Evolutionary conservation across 805 yeast species (phyloP).

Genomic region (Tetrapisispora namnaoensis): DNA sequence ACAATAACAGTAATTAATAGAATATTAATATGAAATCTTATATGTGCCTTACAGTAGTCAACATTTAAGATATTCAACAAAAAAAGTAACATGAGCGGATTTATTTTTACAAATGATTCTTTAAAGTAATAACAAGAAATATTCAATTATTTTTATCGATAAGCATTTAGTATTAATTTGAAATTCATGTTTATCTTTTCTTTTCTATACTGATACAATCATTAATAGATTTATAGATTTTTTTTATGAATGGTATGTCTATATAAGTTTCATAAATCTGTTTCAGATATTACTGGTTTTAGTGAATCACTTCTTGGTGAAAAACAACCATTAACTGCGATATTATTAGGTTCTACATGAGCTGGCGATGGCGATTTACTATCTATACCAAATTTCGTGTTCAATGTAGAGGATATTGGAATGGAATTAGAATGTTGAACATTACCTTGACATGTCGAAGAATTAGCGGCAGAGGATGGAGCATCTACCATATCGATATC

Average conservation of each 20-base stretch:
- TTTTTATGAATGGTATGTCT: too few relatives aligned
- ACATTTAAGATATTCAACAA: too few relatives aligned
- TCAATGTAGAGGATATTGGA: conserved; percentile 5
- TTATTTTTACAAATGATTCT: too few relatives aligned
- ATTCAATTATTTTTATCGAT: too few relatives aligned
- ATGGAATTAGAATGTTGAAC: conserved; percentile 2
- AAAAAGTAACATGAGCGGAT: too few relatives aligned
- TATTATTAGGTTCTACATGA: conserved; percentile 28
- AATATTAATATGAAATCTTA: too few relatives aligned
- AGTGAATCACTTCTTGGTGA: conserved; percentile 22
- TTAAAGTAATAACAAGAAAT: too few relatives aligned
- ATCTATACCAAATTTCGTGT: conserved; percentile 6
- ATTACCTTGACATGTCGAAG: not conserved
- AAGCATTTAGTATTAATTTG: too few relatives aligned
- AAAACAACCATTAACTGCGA: conserved; percentile 38
- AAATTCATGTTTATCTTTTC: too few relatives aligned
- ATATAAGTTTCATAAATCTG: not conserved
- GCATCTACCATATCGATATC: conserved; percentile 5
- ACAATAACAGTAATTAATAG: too few relatives aligned
- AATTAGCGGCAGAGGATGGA: not conserved
- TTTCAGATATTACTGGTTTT: conserved; percentile 16
- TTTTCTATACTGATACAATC: too few relatives aligned
- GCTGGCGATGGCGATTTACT: conserved; percentile 14
- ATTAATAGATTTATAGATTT: not conserved
- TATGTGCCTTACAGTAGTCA: too few relatives aligned